Base-by-base conservation (phyloP, 345 rosid species). In the Microthlaspi erraticum region DNA sequence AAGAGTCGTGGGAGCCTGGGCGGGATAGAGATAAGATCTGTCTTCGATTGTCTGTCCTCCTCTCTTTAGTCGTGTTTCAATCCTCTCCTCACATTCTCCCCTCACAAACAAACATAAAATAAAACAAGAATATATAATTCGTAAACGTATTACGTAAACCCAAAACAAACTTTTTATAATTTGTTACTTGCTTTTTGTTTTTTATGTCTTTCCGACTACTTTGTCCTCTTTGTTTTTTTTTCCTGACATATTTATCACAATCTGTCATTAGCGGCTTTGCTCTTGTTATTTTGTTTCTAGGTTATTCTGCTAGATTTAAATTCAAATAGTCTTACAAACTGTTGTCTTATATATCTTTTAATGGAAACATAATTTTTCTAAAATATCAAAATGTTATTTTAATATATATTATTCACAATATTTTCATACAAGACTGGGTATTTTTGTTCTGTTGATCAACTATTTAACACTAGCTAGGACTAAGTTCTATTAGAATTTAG, bases 1-100 rank as follows among this genome's bases (percentile, higher is more conserved):
- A 67, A 23, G 77, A 66, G 72, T 73, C 72, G 72, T 73, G 77
- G 77, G 77, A 68, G 36, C 72, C 67, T 73, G 77, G 77, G 77
- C 53, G 36, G 64, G 64, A 63, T 69, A 69, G 61, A 69, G 79
- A 69, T 76, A 76, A 76, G 79, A 76, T 63, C 59, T 69, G 75
- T 69, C 68, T 58, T 59, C 59, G 54, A 53, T 54, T 61, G 70
- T 68, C 74, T 68, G 74, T 69, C 55, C 68, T 51, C 53, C 43
- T 61, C 49, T 60, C 55, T 45, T 62, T 48, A 14, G 71, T 69
- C 75, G 79, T 76, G 79, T 76, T 55, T 76, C 71, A 76, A 63
- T 63, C 75, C 71, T 46, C 66, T 55, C 79, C 74, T 75, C 79
- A 61, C 64, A 75, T 62, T 75, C 46, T 63, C 18, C 10, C 60